These are phyloP conservation scores for Geotrichum carabidarum DNA, from an alignment of 1,139 yeast species.

Conservation along the genomic window DNA sequence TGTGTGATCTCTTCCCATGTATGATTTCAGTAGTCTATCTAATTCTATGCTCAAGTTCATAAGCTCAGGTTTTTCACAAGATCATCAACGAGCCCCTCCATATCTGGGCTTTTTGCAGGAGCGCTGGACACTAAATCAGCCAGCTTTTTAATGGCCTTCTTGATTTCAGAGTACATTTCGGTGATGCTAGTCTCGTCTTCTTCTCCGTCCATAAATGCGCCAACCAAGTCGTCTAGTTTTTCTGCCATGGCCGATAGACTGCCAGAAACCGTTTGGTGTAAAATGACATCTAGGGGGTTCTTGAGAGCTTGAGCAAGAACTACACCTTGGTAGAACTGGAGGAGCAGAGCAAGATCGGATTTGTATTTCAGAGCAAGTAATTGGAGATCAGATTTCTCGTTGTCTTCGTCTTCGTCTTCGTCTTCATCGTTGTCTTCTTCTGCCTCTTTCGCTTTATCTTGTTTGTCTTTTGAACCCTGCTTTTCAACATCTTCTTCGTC, in stretches of 20 bases:
- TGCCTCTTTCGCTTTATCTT: neutral
- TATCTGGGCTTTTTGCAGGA: neutral
- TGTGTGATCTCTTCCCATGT: too few species aligned
- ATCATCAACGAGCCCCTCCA: slow-evolving; percentile 1
- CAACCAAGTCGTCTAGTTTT: slow-evolving; percentile 12
- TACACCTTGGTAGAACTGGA: slow-evolving; percentile 1
- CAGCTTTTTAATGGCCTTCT: neutral
- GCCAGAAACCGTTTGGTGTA: slow-evolving; percentile 4
- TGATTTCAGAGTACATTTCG: neutral
- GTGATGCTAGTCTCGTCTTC: slow-evolving; percentile 6
- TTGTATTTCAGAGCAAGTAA: slow-evolving; percentile 1
- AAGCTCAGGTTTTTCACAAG: slow-evolving; percentile 7
- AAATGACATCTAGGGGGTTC: slow-evolving; percentile 10
- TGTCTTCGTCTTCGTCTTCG: neutral
- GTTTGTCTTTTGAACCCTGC: neutral
- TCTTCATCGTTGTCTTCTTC: slow-evolving; percentile 1
- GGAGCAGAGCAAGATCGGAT: neutral
- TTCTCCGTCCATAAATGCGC: slow-evolving; percentile 9
- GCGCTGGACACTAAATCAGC: neutral
- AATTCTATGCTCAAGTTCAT: neutral
- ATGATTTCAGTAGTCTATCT: too few species aligned
- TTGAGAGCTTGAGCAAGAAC: slow-evolving; percentile 5
- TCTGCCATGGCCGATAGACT: slow-evolving; percentile 5
- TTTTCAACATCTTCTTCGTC: neutral
- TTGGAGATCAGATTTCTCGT: slow-evolving; percentile 8